Conservation (phyloP, 2,329 filamentous ascomycete genomes). For the Alternaria ethzedia region DNA sequence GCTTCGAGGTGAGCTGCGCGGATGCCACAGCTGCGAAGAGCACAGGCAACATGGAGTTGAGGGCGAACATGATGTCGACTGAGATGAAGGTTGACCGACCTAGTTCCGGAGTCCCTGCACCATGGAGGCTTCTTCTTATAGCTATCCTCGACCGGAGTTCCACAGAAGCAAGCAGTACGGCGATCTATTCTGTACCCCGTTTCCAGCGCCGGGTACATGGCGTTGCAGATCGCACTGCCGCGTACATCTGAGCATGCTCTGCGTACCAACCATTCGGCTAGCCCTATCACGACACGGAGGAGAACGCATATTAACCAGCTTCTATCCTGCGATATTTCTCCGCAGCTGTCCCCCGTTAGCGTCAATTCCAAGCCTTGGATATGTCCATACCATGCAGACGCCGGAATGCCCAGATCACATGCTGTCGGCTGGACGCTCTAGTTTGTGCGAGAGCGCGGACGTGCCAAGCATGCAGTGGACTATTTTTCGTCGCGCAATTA, state of each 20-base stretch:
- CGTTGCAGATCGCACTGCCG: neutral
- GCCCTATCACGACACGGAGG: conserved; percentile 6
- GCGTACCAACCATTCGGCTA: neutral
- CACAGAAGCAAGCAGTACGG: neutral
- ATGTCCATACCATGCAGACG: neutral
- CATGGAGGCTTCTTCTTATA: conserved; percentile 6
- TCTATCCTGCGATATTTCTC: conserved; percentile 31
- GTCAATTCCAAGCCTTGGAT: neutral
- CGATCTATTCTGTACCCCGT: conserved; percentile 2
- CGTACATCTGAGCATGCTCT: conserved; percentile 4
- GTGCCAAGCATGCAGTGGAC: neutral
- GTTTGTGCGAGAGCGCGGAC: neutral
- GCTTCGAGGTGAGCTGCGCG: conserved; percentile 33
- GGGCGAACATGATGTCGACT: conserved; percentile 6
- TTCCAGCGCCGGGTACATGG: conserved; percentile 1
- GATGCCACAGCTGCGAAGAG: conserved; percentile 21
- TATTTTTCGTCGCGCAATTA: neutral
- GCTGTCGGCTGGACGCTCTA: neutral
- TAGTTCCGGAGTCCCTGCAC: neutral
- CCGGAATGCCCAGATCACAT: neutral
- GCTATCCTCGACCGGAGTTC: neutral
- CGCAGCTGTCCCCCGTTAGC: neutral
- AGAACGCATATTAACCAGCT: conserved; percentile 54
- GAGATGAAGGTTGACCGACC: neutral
- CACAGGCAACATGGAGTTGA: conserved; percentile 2